A percentile compares a stretch with the other conserved stretches of the same genome.
Conservation (phyloP, 768 basidiomycete genomes). For the Chalciporus sphaerocephalus region DNA sequence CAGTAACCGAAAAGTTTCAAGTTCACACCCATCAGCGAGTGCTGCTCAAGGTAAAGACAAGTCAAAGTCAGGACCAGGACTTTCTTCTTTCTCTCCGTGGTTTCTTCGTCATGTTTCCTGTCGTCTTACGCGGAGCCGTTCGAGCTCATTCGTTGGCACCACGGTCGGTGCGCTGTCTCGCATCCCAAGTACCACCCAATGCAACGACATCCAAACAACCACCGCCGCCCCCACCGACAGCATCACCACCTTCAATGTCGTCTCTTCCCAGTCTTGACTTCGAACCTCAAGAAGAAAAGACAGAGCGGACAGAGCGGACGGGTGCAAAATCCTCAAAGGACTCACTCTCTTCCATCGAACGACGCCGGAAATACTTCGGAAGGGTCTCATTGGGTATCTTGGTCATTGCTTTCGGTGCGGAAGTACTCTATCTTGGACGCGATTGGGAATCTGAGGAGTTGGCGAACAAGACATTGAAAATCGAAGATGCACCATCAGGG, state of each 20-base stretch:
- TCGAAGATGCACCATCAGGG: slow-evolving; percentile 55
- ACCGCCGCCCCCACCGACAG: slow-evolving; percentile 4
- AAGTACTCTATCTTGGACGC: slow-evolving; percentile 64
- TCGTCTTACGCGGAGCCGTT: slow-evolving; percentile 20
- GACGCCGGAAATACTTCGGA: slow-evolving; percentile 53
- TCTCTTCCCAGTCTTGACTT: slow-evolving; percentile 59
- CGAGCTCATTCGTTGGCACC: slow-evolving; percentile 17
- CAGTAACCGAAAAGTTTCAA: not conserved
- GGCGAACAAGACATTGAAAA: slow-evolving; percentile 52
- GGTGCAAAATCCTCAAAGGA: slow-evolving; percentile 78
- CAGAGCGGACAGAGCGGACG: slow-evolving; percentile 48
- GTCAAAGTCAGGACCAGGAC: not conserved
- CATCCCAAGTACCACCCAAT: slow-evolving; percentile 20
- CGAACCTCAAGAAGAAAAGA: slow-evolving; percentile 46
- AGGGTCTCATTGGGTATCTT: slow-evolving; percentile 53
- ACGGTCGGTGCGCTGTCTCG: slow-evolving; percentile 20
- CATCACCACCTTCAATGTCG: slow-evolving; percentile 1
- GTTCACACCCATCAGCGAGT: not conserved
- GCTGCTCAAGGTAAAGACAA: not conserved
- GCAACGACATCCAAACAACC: slow-evolving; percentile 2
- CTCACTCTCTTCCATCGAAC: slow-evolving; percentile 75
- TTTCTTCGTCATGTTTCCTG: slow-evolving; percentile 19
- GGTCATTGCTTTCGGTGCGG: slow-evolving; percentile 51
- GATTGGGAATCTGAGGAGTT: slow-evolving; percentile 77
- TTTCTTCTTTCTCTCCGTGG: not conserved